phyloP scores from a whole-genome alignment of 2,329 filamentous ascomycete species.

The Fusarium sp. region DNA sequence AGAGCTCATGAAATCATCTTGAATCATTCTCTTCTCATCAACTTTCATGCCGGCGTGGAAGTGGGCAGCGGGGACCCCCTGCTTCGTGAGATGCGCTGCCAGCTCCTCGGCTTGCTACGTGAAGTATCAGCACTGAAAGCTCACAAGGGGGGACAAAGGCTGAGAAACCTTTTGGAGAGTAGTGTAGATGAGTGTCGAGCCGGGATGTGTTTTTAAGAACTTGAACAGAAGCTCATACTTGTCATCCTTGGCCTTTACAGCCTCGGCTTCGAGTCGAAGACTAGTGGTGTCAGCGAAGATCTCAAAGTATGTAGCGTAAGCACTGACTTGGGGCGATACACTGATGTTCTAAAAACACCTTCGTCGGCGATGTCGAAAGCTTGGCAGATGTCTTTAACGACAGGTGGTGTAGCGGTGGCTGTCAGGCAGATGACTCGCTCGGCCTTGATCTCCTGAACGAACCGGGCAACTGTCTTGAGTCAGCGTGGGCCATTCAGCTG shows the following conservation, averaged over 20 bases:
- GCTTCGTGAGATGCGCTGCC: conserved; percentile 46
- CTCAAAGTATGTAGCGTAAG: accelerated
- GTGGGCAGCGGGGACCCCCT: conserved; percentile 52
- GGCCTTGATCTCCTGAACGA: conserved; percentile 62
- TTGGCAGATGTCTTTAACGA: conserved; percentile 62
- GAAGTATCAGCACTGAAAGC: neutral
- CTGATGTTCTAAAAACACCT: conserved; percentile 65
- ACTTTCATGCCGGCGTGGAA: conserved; percentile 62
- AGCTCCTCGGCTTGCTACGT: conserved; percentile 54
- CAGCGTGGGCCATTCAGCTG: neutral
- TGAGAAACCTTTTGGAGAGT: conserved; percentile 58
- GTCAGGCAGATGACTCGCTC: conserved; percentile 68
- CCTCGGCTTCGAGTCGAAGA: conserved; percentile 61
- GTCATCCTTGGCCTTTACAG: conserved; percentile 51
- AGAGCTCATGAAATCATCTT: conserved; percentile 61
- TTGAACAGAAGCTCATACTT: conserved; percentile 54
- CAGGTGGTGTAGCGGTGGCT: conserved; percentile 64
- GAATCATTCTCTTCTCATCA: conserved; percentile 54
- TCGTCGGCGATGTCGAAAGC: conserved; percentile 56
- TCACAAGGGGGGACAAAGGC: neutral
- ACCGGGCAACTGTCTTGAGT: conserved; percentile 56
- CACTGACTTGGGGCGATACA: conserved; percentile 62
- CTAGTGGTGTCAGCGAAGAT: conserved; percentile 33
- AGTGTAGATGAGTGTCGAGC: conserved; percentile 68
- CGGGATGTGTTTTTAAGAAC: conserved; percentile 60